Percentiles rank a stretch among this genome's conserved stretches.
Conservation (phyloP, 345 rosid species). For the Fremontodendron californicum region DNA sequence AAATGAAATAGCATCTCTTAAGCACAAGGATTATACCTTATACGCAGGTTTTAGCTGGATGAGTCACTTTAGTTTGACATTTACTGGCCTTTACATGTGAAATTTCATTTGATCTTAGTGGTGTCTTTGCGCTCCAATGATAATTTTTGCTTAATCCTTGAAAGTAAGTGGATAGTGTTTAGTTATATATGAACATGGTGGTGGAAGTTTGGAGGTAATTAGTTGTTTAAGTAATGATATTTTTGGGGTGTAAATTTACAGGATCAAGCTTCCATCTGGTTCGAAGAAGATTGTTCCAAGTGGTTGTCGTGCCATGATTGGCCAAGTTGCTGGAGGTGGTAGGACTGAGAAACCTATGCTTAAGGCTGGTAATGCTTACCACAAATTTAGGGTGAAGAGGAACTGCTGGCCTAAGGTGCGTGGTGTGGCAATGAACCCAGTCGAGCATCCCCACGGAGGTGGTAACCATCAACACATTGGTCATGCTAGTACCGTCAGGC, state of each 20-base stretch:
- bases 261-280: constrained; percentile 73
- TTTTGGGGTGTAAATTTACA: not conserved
- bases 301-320: constrained; percentile 73
- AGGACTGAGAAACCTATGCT: constrained; percentile 74
- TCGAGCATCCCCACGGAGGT: constrained; percentile 86
- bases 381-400: constrained; percentile 68
- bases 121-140: not conserved
- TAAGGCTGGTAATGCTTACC: constrained; percentile 73
- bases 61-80: not conserved
- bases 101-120: not conserved
- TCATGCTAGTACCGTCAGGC: constrained; percentile 65
- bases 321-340: constrained; percentile 77
- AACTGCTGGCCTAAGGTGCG: constrained; percentile 86
- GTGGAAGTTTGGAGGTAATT: not conserved
- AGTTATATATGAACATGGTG: not conserved
- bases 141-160: not conserved
- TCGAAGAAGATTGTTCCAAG: constrained; percentile 66
- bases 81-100: not conserved
- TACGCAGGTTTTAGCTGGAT: not conserved
- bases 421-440: constrained; percentile 86
- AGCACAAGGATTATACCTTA: not conserved
- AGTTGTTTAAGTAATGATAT: not conserved
- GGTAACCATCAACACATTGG: constrained; percentile 88
- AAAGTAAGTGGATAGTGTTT: not conserved
- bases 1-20: not conserved